phyloP scores from a whole-genome alignment of 2,329 filamentous ascomycete genomes.

The Cryphonectria naterciae region DNA sequence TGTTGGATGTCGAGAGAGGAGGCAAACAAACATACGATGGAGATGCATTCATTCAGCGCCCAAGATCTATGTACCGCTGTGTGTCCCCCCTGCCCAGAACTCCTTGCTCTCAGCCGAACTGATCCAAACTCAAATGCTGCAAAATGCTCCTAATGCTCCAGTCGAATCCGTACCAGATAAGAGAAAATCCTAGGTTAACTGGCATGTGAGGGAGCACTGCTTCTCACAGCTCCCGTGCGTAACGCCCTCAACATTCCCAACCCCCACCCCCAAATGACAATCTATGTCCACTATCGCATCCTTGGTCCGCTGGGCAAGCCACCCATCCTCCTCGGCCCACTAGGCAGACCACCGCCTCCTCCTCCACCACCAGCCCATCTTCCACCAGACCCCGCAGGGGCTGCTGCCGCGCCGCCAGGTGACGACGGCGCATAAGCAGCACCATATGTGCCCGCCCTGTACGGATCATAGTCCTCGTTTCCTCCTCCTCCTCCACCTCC shows the following conservation, averaged over 20 bases:
- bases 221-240: neutral
- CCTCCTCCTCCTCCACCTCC: slow-evolving; percentile 22
- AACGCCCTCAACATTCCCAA: neutral
- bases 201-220: neutral
- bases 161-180: neutral
- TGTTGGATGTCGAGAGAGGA: neutral
- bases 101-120: slow-evolving; percentile 11
- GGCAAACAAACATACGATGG: neutral
- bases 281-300: slow-evolving; percentile 41
- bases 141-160: slow-evolving; percentile 10
- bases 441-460: slow-evolving; percentile 28
- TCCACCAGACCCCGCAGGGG: slow-evolving; percentile 43
- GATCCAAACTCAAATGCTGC: slow-evolving; percentile 14
- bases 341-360: slow-evolving; percentile 47
- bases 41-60: neutral
- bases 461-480: slow-evolving; percentile 32
- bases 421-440: slow-evolving; percentile 44
- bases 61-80: slow-evolving; percentile 3
- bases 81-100: neutral
- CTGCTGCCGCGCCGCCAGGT: slow-evolving; percentile 39
- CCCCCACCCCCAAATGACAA: too few species aligned
- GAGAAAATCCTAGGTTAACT: neutral
- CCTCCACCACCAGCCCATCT: slow-evolving; percentile 34
- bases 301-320: slow-evolving; percentile 43
- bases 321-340: slow-evolving; percentile 46